Conservation (phyloP, 177 flowering plant species). For the Tripterygium wilfordii region DNA sequence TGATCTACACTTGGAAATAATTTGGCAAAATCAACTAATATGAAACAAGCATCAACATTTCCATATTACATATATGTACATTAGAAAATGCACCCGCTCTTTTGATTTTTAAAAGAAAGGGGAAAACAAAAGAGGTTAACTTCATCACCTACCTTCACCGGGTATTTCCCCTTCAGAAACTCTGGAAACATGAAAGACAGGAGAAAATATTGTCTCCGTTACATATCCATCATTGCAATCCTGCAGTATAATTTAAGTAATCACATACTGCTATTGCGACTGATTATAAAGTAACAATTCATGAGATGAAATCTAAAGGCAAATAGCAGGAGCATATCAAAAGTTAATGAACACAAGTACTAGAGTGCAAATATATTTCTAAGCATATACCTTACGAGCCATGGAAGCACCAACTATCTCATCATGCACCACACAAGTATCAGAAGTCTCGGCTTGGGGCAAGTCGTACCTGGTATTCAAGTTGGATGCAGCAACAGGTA, state of each 20-base stretch:
- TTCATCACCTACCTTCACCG: constrained; percentile 34
- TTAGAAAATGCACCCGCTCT: too few species aligned
- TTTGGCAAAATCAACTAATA: constrained; percentile 34
- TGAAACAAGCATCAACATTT: neutral
- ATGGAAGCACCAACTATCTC: constrained; percentile 16
- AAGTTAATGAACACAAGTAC: too few species aligned
- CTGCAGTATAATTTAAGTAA: constrained; percentile 20
- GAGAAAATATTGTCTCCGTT: constrained; percentile 83
- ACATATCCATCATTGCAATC: constrained; percentile 28
- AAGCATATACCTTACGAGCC: constrained; percentile 46
- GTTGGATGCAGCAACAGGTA: constrained; percentile 24
- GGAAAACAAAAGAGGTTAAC: neutral
- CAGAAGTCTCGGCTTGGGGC: constrained; percentile 26
- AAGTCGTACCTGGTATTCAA: constrained; percentile 25
- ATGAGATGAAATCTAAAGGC: neutral
- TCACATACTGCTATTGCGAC: too few species aligned
- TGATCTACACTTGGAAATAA: constrained; percentile 32
- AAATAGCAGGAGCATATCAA: too few species aligned
- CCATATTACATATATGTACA: neutral
- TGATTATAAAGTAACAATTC: too few species aligned
- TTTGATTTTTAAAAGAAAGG: too few species aligned
- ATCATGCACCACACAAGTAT: constrained; percentile 25
- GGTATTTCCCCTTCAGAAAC: constrained; percentile 36
- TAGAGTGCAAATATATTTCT: too few species aligned
- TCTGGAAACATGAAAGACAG: constrained; percentile 57